Evolutionary conservation across 2,329 filamentous ascomycete species (phyloP).

Genomic region (Akanthomyces dipterigenus): DNA sequence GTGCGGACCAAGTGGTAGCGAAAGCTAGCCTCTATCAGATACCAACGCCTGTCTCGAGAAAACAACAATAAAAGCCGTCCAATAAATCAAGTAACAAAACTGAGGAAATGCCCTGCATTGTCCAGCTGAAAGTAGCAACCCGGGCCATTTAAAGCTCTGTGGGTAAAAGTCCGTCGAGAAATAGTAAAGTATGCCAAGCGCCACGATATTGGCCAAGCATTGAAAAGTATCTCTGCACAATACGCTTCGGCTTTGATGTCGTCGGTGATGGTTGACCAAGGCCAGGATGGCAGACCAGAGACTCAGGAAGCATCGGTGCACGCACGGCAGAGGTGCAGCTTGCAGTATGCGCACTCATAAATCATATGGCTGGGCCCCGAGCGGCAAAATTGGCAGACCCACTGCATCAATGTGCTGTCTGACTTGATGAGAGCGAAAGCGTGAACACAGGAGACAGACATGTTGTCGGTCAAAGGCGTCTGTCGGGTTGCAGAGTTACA

Average conservation of each 20-base stretch:
- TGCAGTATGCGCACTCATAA: constrained; percentile 63
- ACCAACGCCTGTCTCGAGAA: neutral
- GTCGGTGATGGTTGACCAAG: neutral
- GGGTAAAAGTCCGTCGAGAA: neutral
- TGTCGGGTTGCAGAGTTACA: neutral
- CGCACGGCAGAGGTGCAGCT: constrained; percentile 53
- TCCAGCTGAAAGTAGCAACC: neutral
- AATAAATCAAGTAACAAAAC: neutral
- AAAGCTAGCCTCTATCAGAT: neutral
- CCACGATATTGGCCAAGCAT: neutral
- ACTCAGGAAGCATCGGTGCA: neutral
- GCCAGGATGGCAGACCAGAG: neutral
- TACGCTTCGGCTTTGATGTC: neutral
- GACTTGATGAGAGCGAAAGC: constrained; percentile 61
- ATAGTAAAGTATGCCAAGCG: neutral
- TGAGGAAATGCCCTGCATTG: neutral
- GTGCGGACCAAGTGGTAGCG: neutral
- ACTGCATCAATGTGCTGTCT: constrained; percentile 58
- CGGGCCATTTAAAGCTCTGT: neutral
- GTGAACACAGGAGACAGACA: constrained; percentile 53
- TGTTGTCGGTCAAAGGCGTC: constrained; percentile 21
- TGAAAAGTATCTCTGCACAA: neutral
- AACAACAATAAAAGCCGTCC: neutral
- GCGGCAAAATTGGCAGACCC: constrained; percentile 58
- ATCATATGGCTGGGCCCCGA: constrained; percentile 62